Evolutionary conservation across 768 basidiomycete species (phyloP), one percentile per base, ranked within the genome.

Genomic region (Kwoniella sp.): DNA sequence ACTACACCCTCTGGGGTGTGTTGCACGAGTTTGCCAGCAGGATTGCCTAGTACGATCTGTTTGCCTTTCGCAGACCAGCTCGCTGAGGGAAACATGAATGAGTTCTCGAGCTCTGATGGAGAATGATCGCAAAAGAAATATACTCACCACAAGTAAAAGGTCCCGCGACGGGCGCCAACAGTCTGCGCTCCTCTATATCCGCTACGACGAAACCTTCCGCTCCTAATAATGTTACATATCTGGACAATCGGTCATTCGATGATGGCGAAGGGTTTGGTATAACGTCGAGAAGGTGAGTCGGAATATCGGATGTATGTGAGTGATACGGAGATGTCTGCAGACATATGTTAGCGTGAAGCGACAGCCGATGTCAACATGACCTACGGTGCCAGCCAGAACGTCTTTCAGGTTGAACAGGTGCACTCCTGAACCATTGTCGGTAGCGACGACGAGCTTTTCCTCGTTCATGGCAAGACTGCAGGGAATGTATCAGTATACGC

Each of bases 41-140:
- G 55, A 1, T 70, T 76, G 8, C 82, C 82, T 7, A 79, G 63
- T 4, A 77, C 79, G 13, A 82, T 64, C 58, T 82, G 82, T 65
- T 82, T 82, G 53, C 82, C 82, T 58, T 81, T 81, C 19, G 79
- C 80, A 1, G 80, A 81, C 82, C 82, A 83, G 67, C 79, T 77
- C 17, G 75, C 80, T 65, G 63, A n/a, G n/a, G n/a, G n/a, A n/a
- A n/a, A n/a, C n/a, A n/a, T n/a, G n/a, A n/a, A n/a, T n/a, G n/a
- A n/a, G n/a, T 24, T 10, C 17, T 26, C 36, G 3, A 44, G 40
- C 40, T 44, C 1, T 27, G 24, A 30, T 33, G 12, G 2, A 15
- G 26, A 21, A 1, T 29, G 40, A 26, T 21, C 7, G 4, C 29
- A 4, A 22, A 19, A 48, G 8, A 15, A 9, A 9, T 44, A 19